phyloP scores from a whole-genome alignment of 306 rosid genomes.

The Acmispon strigosus region DNA sequence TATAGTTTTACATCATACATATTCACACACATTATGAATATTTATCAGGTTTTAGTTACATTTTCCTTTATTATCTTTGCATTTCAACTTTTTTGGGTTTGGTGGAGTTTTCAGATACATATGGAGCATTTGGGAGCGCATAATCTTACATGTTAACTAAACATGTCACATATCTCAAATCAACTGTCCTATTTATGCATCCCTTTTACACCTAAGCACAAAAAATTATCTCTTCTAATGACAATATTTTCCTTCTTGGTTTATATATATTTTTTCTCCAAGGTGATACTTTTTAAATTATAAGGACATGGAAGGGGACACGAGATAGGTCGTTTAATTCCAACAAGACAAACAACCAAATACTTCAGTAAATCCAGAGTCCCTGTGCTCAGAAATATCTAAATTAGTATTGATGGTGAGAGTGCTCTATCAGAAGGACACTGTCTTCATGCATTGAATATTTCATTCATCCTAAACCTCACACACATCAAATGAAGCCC shows the following conservation, averaged over 20 bases:
- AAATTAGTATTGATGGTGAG: too few relatives aligned
- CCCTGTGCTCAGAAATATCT: too few relatives aligned
- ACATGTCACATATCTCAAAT: background rate
- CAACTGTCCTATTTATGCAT: background rate
- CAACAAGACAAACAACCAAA: background rate
- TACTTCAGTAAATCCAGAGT: background rate
- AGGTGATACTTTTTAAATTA: background rate
- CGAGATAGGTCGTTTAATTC: background rate
- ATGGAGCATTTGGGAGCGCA: too few relatives aligned
- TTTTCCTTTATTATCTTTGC: too few relatives aligned
- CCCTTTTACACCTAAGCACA: background rate
- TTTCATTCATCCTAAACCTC: background rate
- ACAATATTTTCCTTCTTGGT: background rate
- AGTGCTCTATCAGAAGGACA: too few relatives aligned
- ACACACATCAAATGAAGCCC: too few relatives aligned
- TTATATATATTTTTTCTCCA: background rate
- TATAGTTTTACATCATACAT: too few relatives aligned
- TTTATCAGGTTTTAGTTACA: too few relatives aligned
- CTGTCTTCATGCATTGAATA: background rate
- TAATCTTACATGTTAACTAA: background rate
- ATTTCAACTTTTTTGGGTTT: too few relatives aligned
- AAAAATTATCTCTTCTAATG: background rate
- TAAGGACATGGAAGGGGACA: too few relatives aligned
- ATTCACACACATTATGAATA: too few relatives aligned
- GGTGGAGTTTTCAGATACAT: too few relatives aligned